Evolutionary conservation across 2,329 filamentous ascomycete species (phyloP), one percentile per base, ranked within the genome.

Genomic region (Claviceps spartinae): DNA sequence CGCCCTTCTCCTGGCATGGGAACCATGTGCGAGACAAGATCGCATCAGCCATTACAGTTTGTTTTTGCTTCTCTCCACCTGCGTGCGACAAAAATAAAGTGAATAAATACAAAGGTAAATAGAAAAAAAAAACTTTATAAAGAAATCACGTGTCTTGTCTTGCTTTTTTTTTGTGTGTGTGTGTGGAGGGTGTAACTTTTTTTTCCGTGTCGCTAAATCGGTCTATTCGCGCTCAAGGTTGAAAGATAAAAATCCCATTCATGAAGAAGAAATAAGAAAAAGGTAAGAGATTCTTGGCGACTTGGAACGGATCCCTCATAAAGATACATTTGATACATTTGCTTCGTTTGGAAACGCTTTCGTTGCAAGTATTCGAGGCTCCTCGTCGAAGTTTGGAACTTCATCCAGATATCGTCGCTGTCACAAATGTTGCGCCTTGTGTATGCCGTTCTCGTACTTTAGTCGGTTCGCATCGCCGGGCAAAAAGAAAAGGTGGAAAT

Each of bases 141-240:
- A 34, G 34, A 30, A 42, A 42, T 24, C 24, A 49, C 55, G 56
- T 47, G 24, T 43, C 50, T 47, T 38, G 40, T 18, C 36, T 47
- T 45, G 16, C 43, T 34, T 18, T 5, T 46, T 46, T 34, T 30
- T 45, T 18, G 30, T 5, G 4, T 42, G 7, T 18, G 30, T 5
- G 4, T 42, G 7, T 5, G 26, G 26, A 30, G 26, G 26, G 26
- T 30, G 26, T 22, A 4, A n/a, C 3, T 30, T 36, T 49, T 20
- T 24, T 14, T 18, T 36, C 36, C 36, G 42, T 34, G 47, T 47
- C 42, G 36, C 48, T 37, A 26, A 47, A 47, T 52, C 43, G 36
- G 22, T 54, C 50, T 54, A 54, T 54, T 49, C 36, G 50, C 42
- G 52, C 47, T 49, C 30, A 30, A 34, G 41, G 50, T 49, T 24